Conservation (phyloP, 805 yeast genomes). For the Candida ponderosae region DNA sequence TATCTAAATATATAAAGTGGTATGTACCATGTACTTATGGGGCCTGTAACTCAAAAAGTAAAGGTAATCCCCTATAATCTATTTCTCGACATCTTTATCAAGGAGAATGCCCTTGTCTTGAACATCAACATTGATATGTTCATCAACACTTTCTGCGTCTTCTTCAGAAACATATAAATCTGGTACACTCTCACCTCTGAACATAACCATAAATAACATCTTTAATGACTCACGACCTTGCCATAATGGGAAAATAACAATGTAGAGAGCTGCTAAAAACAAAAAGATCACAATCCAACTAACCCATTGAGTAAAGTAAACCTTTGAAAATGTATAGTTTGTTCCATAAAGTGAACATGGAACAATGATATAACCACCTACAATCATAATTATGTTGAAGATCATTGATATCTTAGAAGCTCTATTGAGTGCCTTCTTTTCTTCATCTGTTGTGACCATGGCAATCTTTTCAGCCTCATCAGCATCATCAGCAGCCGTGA, state of each 20-base stretch:
- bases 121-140: no score
- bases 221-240: constrained; percentile 47
- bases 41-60: no score
- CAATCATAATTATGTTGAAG: constrained; percentile 10
- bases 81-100: no score
- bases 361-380: constrained; percentile 42
- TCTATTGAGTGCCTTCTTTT: constrained; percentile 17
- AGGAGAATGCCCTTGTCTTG: no score
- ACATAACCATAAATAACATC: background rate
- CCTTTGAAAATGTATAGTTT: constrained; percentile 63
- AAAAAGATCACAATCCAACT: constrained; percentile 78
- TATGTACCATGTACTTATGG: no score
- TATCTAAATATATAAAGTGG: no score
- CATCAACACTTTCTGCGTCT: no score
- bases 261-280: constrained; percentile 56
- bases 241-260: constrained; percentile 60
- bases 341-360: constrained; percentile 95
- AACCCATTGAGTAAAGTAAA: constrained; percentile 86
- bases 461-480: constrained; percentile 30
- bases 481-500: constrained; percentile 54
- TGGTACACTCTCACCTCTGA: no score
- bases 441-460: constrained; percentile 2
- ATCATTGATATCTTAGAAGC: constrained; percentile 33
- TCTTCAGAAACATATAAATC: no score
- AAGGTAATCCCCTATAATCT: no score